phyloP scores from a whole-genome alignment of 805 yeast genomes.

The Ogataea corticis region DNA sequence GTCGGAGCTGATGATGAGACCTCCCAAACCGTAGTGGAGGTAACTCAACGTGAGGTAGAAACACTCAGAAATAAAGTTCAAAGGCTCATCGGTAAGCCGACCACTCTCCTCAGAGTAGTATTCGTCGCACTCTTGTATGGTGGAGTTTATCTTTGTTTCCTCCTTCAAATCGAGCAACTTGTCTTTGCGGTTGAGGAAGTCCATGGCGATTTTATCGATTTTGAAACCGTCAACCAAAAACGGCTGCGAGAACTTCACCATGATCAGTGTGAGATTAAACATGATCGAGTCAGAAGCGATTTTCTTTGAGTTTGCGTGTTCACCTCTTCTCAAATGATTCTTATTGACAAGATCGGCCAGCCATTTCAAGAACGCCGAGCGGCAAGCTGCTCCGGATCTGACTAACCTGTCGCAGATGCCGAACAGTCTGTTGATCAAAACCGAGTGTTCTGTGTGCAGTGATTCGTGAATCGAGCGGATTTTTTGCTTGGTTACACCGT shows the following conservation, averaged over 20 bases:
- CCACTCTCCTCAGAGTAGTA: constrained; percentile 46
- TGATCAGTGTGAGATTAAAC: constrained; percentile 68
- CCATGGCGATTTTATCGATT: constrained; percentile 72
- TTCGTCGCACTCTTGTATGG: constrained; percentile 65
- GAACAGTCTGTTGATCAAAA: constrained; percentile 63
- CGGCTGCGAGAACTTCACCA: constrained; percentile 78
- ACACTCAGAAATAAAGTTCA: constrained; percentile 88
- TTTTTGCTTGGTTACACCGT: constrained; percentile 41
- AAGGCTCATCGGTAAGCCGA: constrained; percentile 31
- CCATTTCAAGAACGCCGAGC: constrained; percentile 64
- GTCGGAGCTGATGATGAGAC: constrained; percentile 58
- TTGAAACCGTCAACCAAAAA: constrained; percentile 67
- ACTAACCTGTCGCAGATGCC: constrained; percentile 70
- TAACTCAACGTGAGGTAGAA: constrained; percentile 79
- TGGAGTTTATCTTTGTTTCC: constrained; percentile 82
- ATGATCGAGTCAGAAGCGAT: constrained; percentile 80
- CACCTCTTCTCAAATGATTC: constrained; percentile 85
- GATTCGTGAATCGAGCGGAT: constrained; percentile 55
- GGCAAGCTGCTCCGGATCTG: constrained; percentile 66
- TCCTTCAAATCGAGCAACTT: constrained; percentile 65
- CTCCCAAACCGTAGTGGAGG: constrained; percentile 88
- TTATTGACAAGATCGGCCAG: constrained; percentile 73
- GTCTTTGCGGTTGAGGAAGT: constrained; percentile 58
- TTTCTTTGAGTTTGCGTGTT: constrained; percentile 67
- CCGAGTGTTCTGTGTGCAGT: constrained; percentile 61